These are phyloP conservation scores for Sporothrix euskadiensis DNA, from an alignment of 2,329 filamentous ascomycete genomes.

Conservation along the genomic window DNA sequence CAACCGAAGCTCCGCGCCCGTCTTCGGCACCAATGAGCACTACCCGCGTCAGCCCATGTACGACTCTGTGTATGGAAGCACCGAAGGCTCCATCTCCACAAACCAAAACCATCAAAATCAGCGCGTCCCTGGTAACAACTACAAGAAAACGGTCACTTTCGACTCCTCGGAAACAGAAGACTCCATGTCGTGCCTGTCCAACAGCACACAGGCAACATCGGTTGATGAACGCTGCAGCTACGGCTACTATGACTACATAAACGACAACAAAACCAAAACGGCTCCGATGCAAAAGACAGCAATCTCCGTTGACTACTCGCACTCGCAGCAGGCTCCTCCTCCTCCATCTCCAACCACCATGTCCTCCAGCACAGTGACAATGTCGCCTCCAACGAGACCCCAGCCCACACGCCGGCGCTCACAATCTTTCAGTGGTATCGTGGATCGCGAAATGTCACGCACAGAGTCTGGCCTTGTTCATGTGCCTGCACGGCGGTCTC, in stretches of 20 bases:
- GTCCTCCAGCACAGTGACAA: neutral
- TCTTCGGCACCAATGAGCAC: neutral
- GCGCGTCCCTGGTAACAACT: neutral
- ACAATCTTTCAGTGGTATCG: constrained; percentile 13
- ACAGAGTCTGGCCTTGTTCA: neutral
- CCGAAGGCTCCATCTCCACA: neutral
- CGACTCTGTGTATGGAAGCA: constrained; percentile 11
- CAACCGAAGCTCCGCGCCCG: neutral
- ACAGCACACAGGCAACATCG: constrained; percentile 31
- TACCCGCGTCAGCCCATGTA: neutral
- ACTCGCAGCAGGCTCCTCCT: neutral
- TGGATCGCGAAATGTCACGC: neutral
- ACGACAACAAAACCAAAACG: neutral
- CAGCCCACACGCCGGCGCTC: constrained; percentile 6
- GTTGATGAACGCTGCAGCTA: constrained; percentile 16
- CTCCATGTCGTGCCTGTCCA: constrained; percentile 28
- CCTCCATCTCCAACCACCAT: neutral
- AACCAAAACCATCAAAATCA: constrained; percentile 3
- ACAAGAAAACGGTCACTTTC: constrained; percentile 25
- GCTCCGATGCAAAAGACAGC: neutral
- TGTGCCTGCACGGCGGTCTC: neutral
- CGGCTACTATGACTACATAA: constrained; percentile 2
- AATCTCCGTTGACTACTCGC: neutral
- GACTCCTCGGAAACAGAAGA: constrained; percentile 28
- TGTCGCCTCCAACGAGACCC: neutral